A percentile compares a stretch with the other conserved stretches of the same genome.
Evolutionary conservation across 2,329 filamentous ascomycete species (phyloP).

Genomic region (Aureobasidium subglaciale): DNA sequence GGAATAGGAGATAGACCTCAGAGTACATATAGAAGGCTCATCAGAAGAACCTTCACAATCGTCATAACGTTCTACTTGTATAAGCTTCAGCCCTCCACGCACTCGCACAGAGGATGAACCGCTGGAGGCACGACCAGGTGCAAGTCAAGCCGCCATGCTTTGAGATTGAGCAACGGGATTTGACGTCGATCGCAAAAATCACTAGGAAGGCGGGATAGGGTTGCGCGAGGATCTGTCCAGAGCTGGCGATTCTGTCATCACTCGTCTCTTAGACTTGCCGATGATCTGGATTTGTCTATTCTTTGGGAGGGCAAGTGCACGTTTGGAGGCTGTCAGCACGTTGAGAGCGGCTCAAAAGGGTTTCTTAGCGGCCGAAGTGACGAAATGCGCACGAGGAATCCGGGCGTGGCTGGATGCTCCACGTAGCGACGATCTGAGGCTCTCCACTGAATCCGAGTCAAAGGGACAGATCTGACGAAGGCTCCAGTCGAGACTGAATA

Average conservation of each 20-base stretch:
- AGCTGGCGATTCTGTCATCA: slow-evolving; percentile 9
- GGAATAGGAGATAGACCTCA: not conserved
- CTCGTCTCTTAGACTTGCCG: slow-evolving; percentile 1
- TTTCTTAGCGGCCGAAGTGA: slow-evolving; percentile 11
- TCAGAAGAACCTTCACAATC: not conserved
- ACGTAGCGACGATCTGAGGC: slow-evolving; percentile 6
- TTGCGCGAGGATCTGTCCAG: not conserved
- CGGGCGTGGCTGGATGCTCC: not conserved
- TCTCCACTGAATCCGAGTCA: not conserved
- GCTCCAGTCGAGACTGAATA: no score
- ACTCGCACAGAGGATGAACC: not conserved
- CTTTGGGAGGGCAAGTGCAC: not conserved
- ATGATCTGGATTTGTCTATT: not conserved
- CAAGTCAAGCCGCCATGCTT: not conserved
- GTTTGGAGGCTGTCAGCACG: slow-evolving; percentile 1
- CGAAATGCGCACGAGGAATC: not conserved
- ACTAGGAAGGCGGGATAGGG: not conserved
- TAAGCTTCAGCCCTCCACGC: slow-evolving; percentile 3
- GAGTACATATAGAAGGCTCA: not conserved
- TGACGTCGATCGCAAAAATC: slow-evolving; percentile 6
- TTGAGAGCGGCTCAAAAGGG: not conserved
- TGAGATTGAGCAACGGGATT: slow-evolving; percentile 6
- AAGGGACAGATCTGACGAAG: not conserved
- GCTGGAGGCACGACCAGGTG: not conserved
- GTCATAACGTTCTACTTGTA: slow-evolving; percentile 2